A percentile compares a stretch with the other conserved stretches of the same genome.
Conservation (phyloP, 495 filamentous ascomycete genomes). For the Paragyromitra xinjiangensis region DNA sequence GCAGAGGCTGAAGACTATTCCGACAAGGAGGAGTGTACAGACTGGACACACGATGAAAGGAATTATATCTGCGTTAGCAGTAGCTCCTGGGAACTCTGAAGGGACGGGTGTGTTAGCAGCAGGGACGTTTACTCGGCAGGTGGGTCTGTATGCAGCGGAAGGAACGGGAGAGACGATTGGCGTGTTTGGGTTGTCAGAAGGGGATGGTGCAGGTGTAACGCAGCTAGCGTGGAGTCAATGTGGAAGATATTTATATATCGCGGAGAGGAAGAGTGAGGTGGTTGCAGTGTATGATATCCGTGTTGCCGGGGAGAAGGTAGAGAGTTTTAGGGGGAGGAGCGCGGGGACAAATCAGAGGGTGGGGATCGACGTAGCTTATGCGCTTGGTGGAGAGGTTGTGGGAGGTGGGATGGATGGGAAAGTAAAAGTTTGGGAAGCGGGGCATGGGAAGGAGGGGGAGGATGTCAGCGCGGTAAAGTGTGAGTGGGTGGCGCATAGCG, state of each 20-base stretch:
- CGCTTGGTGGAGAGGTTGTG: slow-evolving; percentile 61
- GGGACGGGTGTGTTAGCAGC: slow-evolving; percentile 71
- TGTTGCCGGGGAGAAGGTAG: slow-evolving; percentile 72
- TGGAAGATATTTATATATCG: slow-evolving; percentile 85
- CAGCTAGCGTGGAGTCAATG: slow-evolving; percentile 83
- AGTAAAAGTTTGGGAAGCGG: slow-evolving; percentile 74
- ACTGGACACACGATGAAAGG: slow-evolving; percentile 84
- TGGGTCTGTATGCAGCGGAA: slow-evolving; percentile 78
- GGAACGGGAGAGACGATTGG: slow-evolving; percentile 73
- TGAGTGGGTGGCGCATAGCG: slow-evolving; percentile 58
- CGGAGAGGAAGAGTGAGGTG: slow-evolving; percentile 79
- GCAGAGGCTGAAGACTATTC: slow-evolving; percentile 72
- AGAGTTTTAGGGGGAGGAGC: slow-evolving; percentile 73
- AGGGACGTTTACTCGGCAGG: slow-evolving; percentile 78
- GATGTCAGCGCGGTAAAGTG: slow-evolving; percentile 42
- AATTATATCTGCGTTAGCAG: slow-evolving; percentile 72
- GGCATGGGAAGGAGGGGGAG: slow-evolving; percentile 59
- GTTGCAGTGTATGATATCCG: slow-evolving; percentile 86
- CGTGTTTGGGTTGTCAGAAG: slow-evolving; percentile 64
- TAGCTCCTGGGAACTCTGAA: slow-evolving; percentile 34
- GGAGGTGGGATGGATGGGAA: slow-evolving; percentile 75
- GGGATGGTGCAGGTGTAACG: slow-evolving; percentile 75
- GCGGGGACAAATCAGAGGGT: slow-evolving; percentile 81
- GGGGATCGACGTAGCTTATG: slow-evolving; percentile 71
- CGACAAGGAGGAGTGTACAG: slow-evolving; percentile 73